Base-by-base conservation (phyloP, 1,284 basidiomycete species). In the Trichosporon asahii region DNA sequence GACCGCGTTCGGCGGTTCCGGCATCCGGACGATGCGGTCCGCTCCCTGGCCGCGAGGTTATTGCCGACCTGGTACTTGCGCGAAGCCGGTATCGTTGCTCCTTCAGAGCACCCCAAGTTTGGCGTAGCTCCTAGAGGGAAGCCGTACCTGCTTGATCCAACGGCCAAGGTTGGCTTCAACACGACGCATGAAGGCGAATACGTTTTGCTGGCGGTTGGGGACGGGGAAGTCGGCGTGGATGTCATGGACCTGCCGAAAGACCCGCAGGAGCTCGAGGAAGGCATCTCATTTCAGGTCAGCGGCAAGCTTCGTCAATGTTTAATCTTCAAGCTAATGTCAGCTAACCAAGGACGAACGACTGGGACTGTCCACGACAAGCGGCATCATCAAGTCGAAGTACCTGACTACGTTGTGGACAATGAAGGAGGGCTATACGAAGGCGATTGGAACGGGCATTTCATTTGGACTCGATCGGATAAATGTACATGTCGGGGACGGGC, bases 401-500 rank as follows among this genome's bases (percentile, higher is more conserved):
- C 61, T 82, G 12, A 78, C 79, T 2, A 77, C 70, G 12, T 68
- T 81, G 1, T 83, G 81, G 81, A 76, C 79, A 0, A 40, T 79
- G 64, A 83, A 83, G 66, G 81, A 83, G 66, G 77, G 74, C 0
- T 83, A 74, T 64, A 78, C 77, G 2, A 83, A 83, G 72, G 81
- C 81, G 3, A 75, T 77, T 7, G 80, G 79, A 0, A 78, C 79
- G 35, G 82, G 82, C 1, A 76, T 83, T 40, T 71, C 73, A 2
- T 82, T 82, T 64, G 80, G 80, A 0, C 71, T 82, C 7, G 75
- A 80, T n/a, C 66, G 80, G 18, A 81, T 83, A 23, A 70, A 72
- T 12, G 78, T 82, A 0, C 71, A 75, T 3, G 46, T 79, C 14
- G 71, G 72, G 1, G 65, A 70, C 11, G 72, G 73, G 8, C 14